phyloP scores from a whole-genome alignment of 495 filamentous ascomycete genomes.

The Friedmanniomyces endolithicus region DNA sequence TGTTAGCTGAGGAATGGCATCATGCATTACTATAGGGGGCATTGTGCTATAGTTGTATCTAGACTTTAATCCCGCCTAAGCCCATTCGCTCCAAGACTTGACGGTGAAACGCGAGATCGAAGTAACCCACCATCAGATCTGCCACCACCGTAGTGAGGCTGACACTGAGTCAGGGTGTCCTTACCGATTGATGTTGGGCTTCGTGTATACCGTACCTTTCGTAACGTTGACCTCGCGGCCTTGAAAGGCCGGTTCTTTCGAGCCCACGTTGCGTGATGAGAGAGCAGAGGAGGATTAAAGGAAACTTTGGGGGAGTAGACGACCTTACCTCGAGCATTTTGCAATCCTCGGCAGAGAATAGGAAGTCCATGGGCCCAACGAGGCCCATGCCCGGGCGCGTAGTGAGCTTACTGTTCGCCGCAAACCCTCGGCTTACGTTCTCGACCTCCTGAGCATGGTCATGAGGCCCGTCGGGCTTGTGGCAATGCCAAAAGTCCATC shows the following conservation, averaged over 20 bases:
- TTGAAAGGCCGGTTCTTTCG: constrained; percentile 19
- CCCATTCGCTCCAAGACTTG: constrained; percentile 12
- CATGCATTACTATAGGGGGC: neutral
- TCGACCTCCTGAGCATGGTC: constrained; percentile 35
- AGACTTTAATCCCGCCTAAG: constrained; percentile 15
- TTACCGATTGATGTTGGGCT: neutral
- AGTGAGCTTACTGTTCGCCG: constrained; percentile 54
- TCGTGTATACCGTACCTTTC: constrained; percentile 17
- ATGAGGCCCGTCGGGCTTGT: constrained; percentile 50
- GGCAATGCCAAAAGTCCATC: constrained; percentile 99
- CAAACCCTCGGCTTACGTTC: constrained; percentile 47
- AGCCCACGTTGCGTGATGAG: neutral
- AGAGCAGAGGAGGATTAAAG: neutral
- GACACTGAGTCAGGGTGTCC: neutral
- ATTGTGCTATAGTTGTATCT: constrained; percentile 12
- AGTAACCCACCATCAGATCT: neutral
- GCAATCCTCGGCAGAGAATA: constrained; percentile 56
- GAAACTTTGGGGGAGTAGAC: constrained; percentile 13
- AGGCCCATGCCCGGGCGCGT: constrained; percentile 56
- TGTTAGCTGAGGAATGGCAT: no score
- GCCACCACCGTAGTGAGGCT: constrained; percentile 15
- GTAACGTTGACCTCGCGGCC: constrained; percentile 3
- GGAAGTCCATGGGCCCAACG: constrained; percentile 65
- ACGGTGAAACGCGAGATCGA: constrained; percentile 19
- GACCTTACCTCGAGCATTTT: constrained; percentile 47